phyloP scores from a whole-genome alignment of 2,329 filamentous ascomycete genomes.

The Trichoderma koningiopsis region DNA sequence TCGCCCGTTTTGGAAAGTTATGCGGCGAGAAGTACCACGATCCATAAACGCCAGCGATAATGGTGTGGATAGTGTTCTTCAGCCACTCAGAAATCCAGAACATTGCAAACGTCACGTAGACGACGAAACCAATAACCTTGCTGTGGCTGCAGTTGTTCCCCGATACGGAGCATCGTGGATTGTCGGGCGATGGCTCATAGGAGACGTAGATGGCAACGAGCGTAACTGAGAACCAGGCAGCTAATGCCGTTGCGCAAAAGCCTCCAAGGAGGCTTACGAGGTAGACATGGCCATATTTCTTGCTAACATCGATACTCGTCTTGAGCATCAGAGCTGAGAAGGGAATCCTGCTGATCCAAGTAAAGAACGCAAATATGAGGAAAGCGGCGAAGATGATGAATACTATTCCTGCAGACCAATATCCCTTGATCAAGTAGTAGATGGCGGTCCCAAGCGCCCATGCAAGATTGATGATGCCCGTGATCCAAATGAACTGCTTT shows the following conservation, averaged over 20 bases:
- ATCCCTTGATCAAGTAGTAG: constrained; percentile 76
- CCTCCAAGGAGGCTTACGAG: constrained; percentile 83
- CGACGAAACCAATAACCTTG: constrained; percentile 81
- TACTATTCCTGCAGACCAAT: constrained; percentile 84
- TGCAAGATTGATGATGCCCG: constrained; percentile 83
- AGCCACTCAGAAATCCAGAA: constrained; percentile 95
- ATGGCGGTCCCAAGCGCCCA: constrained; percentile 84
- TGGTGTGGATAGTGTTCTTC: constrained; percentile 90
- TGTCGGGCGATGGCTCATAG: constrained; percentile 66
- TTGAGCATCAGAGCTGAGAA: constrained; percentile 90
- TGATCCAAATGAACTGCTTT: constrained; percentile 91
- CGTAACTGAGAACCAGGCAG: constrained; percentile 84
- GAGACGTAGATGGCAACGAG: constrained; percentile 84
- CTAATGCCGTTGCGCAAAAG: constrained; percentile 71
- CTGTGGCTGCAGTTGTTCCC: constrained; percentile 66
- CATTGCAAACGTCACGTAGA: constrained; percentile 85
- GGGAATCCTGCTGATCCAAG: constrained; percentile 87
- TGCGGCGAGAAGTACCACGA: constrained; percentile 84
- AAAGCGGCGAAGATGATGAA: constrained; percentile 69
- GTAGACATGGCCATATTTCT: constrained; percentile 82
- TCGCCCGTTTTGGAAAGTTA: constrained; percentile 74
- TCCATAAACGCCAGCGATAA: constrained; percentile 84
- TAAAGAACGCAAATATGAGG: constrained; percentile 61
- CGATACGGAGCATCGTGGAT: constrained; percentile 50
- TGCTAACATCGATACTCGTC: constrained; percentile 82